Evolutionary conservation across 1,139 yeast genomes (phyloP).

Genomic region (Kluyveromyces marxianus): DNA sequence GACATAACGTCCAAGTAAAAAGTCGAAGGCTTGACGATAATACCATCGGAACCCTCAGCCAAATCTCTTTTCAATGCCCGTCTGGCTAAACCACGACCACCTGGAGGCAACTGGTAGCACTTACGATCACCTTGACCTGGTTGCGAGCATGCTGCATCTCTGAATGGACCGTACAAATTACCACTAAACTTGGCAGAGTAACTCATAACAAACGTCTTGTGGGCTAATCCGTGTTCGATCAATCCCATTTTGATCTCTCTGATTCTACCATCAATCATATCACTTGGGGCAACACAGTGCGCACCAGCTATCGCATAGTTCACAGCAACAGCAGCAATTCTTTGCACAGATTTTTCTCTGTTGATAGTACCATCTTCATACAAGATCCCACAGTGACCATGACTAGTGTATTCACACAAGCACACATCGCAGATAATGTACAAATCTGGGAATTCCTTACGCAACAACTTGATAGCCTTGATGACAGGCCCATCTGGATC

Average conservation of each 20-base stretch:
- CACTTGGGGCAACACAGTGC: constrained; percentile 92
- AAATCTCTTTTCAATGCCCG: constrained; percentile 83
- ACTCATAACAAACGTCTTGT: constrained; percentile 82
- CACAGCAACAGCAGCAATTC: constrained; percentile 92
- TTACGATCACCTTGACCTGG: constrained; percentile 91
- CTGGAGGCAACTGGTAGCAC: constrained; percentile 88
- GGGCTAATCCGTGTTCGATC: constrained; percentile 77
- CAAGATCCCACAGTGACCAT: constrained; percentile 94
- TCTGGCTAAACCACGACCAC: constrained; percentile 89
- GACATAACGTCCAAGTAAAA: constrained; percentile 85
- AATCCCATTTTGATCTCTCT: constrained; percentile 81
- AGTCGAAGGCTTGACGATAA: constrained; percentile 95
- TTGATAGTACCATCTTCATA: constrained; percentile 80
- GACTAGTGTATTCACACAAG: constrained; percentile 90
- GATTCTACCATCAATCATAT: constrained; percentile 96
- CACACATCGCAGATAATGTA: constrained; percentile 93
- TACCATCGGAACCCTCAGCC: constrained; percentile 91
- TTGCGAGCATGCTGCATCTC: constrained; percentile 93
- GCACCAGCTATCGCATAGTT: constrained; percentile 96
- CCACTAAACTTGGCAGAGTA: constrained; percentile 94
- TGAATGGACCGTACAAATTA: constrained; percentile 87
- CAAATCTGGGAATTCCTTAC: constrained; percentile 63
- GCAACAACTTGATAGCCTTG: constrained; percentile 59
- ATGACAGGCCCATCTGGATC: constrained; percentile 97
- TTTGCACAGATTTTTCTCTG: constrained; percentile 64